A percentile compares a stretch with the other conserved stretches of the same genome.
Conservation (phyloP, 1,139 yeast species). For the Suhomyces bokatorum region DNA sequence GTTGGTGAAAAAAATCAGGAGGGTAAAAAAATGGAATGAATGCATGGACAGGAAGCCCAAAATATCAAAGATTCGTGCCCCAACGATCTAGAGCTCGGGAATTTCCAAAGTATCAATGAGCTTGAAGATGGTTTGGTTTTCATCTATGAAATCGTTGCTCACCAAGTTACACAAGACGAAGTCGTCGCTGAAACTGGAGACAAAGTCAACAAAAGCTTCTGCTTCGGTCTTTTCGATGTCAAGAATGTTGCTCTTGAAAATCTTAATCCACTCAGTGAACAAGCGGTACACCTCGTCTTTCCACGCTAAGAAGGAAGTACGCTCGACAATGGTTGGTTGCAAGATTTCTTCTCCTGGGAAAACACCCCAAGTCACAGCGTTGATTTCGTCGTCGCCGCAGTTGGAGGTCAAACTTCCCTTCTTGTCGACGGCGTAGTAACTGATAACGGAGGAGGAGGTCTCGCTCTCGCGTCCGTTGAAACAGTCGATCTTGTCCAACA, state of each 20-base stretch:
- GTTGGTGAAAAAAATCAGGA: background rate
- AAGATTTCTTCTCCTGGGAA: constrained; percentile 90
- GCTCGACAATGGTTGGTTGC: constrained; percentile 93
- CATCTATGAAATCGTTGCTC: constrained; percentile 74
- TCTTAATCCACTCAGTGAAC: constrained; percentile 75
- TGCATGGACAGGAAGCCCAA: background rate
- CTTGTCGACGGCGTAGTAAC: constrained; percentile 78
- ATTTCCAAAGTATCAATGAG: constrained; percentile 32
- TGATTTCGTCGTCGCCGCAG: constrained; percentile 74
- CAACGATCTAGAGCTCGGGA: constrained; percentile 18
- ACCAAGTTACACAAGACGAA: constrained; percentile 86
- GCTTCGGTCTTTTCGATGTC: constrained; percentile 35
- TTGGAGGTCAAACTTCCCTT: constrained; percentile 62
- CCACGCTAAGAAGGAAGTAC: constrained; percentile 89
- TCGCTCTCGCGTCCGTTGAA: constrained; percentile 43
- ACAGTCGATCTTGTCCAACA: constrained; percentile 38
- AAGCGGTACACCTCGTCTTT: constrained; percentile 91
- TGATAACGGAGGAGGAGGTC: constrained; percentile 46
- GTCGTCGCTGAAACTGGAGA: constrained; percentile 53
- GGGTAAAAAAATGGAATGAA: background rate
- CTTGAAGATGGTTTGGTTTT: constrained; percentile 49
- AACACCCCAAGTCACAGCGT: constrained; percentile 98
- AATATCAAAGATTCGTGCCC: too few species aligned
- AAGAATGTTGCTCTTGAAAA: constrained; percentile 43
- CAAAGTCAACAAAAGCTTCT: constrained; percentile 36